Base-by-base conservation (phyloP, 352 stramenopile genomes). In the Phytophthora rubi region DNA sequence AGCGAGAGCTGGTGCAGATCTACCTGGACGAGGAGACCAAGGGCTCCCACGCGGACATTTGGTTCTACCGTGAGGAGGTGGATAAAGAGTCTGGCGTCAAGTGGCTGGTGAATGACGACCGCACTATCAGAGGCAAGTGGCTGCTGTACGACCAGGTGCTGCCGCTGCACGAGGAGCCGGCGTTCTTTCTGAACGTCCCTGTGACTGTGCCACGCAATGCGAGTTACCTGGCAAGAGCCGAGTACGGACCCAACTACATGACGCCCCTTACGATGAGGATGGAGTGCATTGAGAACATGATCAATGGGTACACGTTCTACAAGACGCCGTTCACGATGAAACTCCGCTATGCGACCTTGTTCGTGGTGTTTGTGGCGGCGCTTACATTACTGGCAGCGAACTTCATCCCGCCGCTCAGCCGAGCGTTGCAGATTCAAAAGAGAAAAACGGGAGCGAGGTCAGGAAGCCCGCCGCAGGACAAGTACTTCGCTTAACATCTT, bases 221-320 rank as follows among this genome's bases (percentile, higher is more conserved):
- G 0, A 82, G 79, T 49, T 91, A 79, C 62, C 67, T 92, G 33
- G 86, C 86, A 2, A 61, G 73, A 28, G 81, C 83, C 9, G 86
- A 94, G 75, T 94, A 94, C 62, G 86, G 86, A 49, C 33, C 32
- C 0, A 85, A 73, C 61, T 94, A 80, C 47, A 92, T 94, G 83
- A 90, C 79, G 47, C 86, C 86, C 5, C 62, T 94, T 16, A 83
- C 76, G 0, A 94, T 86, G 65, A 79, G 83, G 49, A 81, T 94
- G 68, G 86, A 94, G 70, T 94, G 86, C 55, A 84, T 94, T 56
- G 86, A 94, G 70, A 94, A 94, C 60, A 69, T 92, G 28, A 68
- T 82, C 44, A 93, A 93, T 35, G 85, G 85, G 13, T 93, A 92
- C 68, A 75, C 80, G 30, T 93, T 93, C 71, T 91, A 90, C 68